phyloP scores from a whole-genome alignment of 805 yeast species.

The Wickerhamiella sorbophila region DNA sequence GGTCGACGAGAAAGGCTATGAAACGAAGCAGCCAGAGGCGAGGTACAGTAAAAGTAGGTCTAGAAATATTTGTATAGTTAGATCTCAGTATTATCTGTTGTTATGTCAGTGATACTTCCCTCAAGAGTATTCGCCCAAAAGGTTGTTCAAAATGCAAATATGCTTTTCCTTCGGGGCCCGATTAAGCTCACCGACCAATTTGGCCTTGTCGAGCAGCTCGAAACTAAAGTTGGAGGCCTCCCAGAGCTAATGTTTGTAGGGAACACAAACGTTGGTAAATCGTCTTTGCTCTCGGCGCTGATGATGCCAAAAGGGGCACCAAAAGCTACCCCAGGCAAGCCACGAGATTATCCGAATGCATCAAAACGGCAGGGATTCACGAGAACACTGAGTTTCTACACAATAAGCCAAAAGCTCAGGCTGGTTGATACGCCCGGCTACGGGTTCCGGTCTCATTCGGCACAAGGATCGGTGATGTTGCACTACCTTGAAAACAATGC shows the following conservation, averaged over 20 bases:
- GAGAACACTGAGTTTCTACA: constrained; percentile 54
- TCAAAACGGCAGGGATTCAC: constrained; percentile 39
- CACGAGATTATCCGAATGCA: constrained; percentile 32
- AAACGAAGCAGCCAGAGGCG: too few relatives aligned
- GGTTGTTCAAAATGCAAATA: constrained; percentile 22
- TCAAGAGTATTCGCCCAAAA: constrained; percentile 6
- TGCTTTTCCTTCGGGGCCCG: constrained; percentile 17
- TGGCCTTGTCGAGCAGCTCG: constrained; percentile 18
- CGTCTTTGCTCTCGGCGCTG: constrained; percentile 54
- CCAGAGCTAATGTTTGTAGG: constrained; percentile 75
- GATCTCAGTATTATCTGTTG: background rate
- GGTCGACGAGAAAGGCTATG: background rate
- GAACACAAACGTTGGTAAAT: constrained; percentile 76
- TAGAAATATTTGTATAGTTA: too few relatives aligned
- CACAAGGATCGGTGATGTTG: constrained; percentile 58
- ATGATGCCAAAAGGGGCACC: constrained; percentile 21
- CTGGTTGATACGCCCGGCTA: constrained; percentile 85
- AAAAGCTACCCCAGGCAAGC: constrained; percentile 10
- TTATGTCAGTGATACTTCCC: background rate
- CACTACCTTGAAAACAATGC: constrained; percentile 43
- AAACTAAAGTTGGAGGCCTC: constrained; percentile 19
- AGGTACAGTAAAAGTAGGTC: too few relatives aligned
- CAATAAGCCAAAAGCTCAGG: constrained; percentile 46
- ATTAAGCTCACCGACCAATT: constrained; percentile 22
- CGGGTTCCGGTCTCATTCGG: constrained; percentile 49